phyloP scores from a whole-genome alignment of 2,329 filamentous ascomycete genomes.

The Fusarium praegraminearum region DNA sequence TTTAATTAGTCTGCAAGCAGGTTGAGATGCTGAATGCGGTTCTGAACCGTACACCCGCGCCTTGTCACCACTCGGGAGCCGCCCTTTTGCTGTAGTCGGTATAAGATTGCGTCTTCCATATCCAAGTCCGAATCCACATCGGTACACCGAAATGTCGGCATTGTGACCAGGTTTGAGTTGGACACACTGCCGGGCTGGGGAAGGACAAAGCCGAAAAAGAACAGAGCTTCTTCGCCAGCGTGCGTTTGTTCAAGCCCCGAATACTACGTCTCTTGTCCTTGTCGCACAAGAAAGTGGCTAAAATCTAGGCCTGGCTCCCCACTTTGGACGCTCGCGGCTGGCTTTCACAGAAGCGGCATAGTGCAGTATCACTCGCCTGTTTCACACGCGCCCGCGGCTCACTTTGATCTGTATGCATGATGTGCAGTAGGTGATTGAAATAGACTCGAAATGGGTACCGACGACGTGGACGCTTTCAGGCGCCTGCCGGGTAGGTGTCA shows the following conservation, averaged over 20 bases:
- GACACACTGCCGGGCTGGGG: conserved; percentile 34
- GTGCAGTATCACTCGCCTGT: conserved; percentile 37
- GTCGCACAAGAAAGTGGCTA: conserved; percentile 34
- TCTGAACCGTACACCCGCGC: conserved; percentile 5
- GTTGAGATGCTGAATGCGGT: conserved; percentile 28
- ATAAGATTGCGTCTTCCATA: conserved; percentile 9
- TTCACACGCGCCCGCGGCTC: conserved; percentile 40
- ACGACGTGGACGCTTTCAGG: conserved; percentile 47
- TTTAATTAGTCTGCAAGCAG: conserved; percentile 32
- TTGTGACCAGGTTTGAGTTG: conserved; percentile 30
- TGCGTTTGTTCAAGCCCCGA: conserved; percentile 31
- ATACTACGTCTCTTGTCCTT: conserved; percentile 25
- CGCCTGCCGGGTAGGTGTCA: conserved; percentile 42
- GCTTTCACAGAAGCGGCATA: conserved; percentile 42
- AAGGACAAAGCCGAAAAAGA: conserved; percentile 14
- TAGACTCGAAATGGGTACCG: conserved; percentile 44
- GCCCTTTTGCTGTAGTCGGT: conserved; percentile 25
- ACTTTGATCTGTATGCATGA: conserved; percentile 48
- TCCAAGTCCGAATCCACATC: not conserved
- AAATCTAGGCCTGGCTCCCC: conserved; percentile 34
- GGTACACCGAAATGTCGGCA: conserved; percentile 35
- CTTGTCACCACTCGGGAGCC: conserved; percentile 30
- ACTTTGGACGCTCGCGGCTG: conserved; percentile 30
- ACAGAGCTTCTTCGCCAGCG: conserved; percentile 28
- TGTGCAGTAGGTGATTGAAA: conserved; percentile 47